Evolutionary conservation across 352 stramenopile species (phyloP), one percentile per base, ranked within the genome.

Genomic region (Phytopythium cucurbitacearum): DNA sequence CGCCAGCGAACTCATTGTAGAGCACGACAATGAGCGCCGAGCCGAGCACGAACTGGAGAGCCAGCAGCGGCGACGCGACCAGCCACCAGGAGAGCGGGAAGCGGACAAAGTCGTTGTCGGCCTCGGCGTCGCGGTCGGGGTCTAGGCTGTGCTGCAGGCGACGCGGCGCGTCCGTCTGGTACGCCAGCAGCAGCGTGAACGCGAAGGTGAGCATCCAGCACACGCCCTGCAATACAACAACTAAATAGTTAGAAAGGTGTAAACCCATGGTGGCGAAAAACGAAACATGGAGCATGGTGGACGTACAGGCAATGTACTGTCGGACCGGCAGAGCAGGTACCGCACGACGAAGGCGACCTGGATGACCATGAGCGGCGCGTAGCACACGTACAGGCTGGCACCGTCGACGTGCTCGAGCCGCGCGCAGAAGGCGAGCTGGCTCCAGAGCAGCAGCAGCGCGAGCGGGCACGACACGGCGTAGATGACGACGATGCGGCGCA

Each of bases 171-270:
- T 89, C 78, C 12, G 80, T 88, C 49, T 94, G 80, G 48, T 87
- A 91, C 16, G 80, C 78, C 5, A 94, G 56, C 40, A 94, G 65
- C 40, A 90, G 57, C 45, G 80, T 91, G 56, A 94, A 94, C 7
- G 83, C 76, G 55, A 94, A 94, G 34, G 74, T 43, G 5, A 94
- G 61, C 39, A 90, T 65, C 83, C 83, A 94, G 62, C 80, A 89
- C 9, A 86, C 56, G 39, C 80, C 83, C 81, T 91, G 53, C 45
- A 60, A 49, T 11, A 61, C 35, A 57, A 56, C n/a, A 51, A 46
- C 32, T 10, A 38, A 40, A 35, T 16, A 13, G 35, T 39, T 39
- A 53, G 5, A 43, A n/a, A 42, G 28, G 32, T 60, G 12, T 38
- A 40, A 41, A 41, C 5, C 21, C 10, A 48, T 45, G 9, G 56